phyloP scores from a whole-genome alignment of 306 rosid species.

The Cicer bijugum region DNA sequence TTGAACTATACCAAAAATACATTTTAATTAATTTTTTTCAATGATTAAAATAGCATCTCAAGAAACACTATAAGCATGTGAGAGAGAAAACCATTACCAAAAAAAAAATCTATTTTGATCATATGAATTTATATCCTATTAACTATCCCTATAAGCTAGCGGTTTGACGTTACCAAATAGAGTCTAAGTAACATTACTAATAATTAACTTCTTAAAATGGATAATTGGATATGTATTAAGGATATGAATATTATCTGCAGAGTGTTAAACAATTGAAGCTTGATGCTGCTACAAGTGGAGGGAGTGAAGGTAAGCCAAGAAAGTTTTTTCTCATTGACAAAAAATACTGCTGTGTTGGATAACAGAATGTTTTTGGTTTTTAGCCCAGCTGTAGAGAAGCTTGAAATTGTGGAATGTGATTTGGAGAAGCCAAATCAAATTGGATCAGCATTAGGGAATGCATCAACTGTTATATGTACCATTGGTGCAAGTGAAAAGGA shows the following conservation, averaged over 20 bases:
- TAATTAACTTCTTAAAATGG: constrained; percentile 26
- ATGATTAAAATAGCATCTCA: no score
- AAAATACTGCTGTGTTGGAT: constrained; percentile 55
- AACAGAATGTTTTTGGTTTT: constrained; percentile 82
- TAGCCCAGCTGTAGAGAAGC: constrained; percentile 99
- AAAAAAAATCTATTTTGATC: no score
- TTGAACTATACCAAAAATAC: no score
- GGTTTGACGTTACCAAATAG: background rate
- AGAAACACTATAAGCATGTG: no score
- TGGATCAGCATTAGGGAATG: constrained; percentile 72
- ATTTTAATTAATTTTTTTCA: no score
- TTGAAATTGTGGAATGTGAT: constrained; percentile 97
- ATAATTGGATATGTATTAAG: constrained; percentile 40
- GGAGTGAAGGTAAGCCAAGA: constrained; percentile 62
- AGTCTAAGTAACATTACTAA: background rate
- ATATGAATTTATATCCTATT: no score
- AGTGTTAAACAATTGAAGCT: constrained; percentile 75
- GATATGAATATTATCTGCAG: constrained; percentile 53
- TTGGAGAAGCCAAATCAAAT: constrained; percentile 75
- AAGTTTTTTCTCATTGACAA: constrained; percentile 43
- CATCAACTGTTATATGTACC: constrained; percentile 81
- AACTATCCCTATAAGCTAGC: no score
- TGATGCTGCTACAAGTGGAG: constrained; percentile 54
- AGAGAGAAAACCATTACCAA: no score
- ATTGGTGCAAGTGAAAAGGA: constrained; percentile 99